Base-by-base conservation (phyloP, 2,329 filamentous ascomycete species). In the Ophiostoma triangulosporum region DNA sequence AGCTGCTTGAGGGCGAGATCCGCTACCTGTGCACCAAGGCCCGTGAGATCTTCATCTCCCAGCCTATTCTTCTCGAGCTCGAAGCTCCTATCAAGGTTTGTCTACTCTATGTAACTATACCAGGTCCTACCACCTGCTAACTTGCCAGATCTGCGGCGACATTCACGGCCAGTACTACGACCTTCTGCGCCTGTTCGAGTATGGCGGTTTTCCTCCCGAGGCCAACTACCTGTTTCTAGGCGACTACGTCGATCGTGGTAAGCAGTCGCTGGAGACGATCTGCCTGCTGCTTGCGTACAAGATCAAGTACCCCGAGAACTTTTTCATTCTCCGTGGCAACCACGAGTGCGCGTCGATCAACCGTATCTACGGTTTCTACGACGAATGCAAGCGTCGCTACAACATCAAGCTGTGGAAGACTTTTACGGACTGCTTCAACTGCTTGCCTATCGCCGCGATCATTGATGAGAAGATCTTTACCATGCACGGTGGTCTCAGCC, bases 161-260 rank as follows among this genome's bases (percentile, higher is more conserved):
- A 97, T 98, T 63, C 93, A 97, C 71, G 93, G 93, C 61, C 93
- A 98, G 75, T 98, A 98, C 75, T 96, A 96, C 71, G 93, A 98
- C 70, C 80, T 98, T 58, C 79, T 98, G 62, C 88, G 93, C 66
- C 78, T 98, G 57, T 98, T 98, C 71, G 93, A 98, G 73, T 96
- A 96, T 68, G 91, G 93, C 63, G 93, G 93, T 60, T 97, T 98
- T 73, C 93, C 93, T 54, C 93, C 93, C 14, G 90, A 97, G 73
- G 90, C 93, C 65, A 98, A 98, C 77, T 98, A 97, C 73, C 88
- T 98, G 63, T 98, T 98, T 69, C 74, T 97, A 4, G 91, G 91
- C 51, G 91, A 97, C 67, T 97, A 97, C 65, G 91, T 97, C 63
- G 91, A 97, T 67, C 83, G 91, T 53, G 91, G 91, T 62, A 97